These are phyloP conservation scores for Alternaria sp. DNA, from an alignment of 2,329 filamentous ascomycete genomes.

Conservation along the genomic window DNA sequence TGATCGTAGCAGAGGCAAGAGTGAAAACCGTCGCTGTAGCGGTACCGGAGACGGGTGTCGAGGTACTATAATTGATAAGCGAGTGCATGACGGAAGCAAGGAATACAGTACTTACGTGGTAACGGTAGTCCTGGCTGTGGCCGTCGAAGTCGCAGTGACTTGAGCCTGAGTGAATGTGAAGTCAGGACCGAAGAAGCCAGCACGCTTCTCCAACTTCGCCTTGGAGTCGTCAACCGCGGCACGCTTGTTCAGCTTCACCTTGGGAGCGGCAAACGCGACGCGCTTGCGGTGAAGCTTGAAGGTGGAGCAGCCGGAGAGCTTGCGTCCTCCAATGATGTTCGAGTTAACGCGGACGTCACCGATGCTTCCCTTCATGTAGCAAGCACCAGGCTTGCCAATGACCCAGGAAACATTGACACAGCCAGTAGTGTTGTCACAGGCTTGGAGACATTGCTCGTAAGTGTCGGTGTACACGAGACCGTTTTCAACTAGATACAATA, in stretches of 20 bases:
- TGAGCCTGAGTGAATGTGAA: not conserved
- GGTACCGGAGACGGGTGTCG: not conserved
- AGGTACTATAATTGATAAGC: constrained; percentile 4
- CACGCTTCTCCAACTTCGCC: not conserved
- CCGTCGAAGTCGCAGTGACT: not conserved
- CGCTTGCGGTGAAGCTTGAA: constrained; percentile 22
- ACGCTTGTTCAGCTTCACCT: constrained; percentile 8
- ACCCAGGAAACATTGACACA: constrained; percentile 32
- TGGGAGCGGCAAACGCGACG: not conserved
- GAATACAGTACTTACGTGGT: not conserved
- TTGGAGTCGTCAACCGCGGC: not conserved
- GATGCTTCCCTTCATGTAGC: constrained; percentile 32
- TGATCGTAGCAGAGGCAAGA: not conserved
- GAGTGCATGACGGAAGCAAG: not conserved
- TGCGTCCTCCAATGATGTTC: constrained; percentile 29
- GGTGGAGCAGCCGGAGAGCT: constrained; percentile 12
- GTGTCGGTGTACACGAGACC: constrained; percentile 10
- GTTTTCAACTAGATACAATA: constrained; percentile 9
- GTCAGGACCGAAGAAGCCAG: constrained; percentile 2
- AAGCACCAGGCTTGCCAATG: constrained; percentile 21
- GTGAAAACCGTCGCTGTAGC: not conserved
- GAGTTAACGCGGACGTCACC: constrained; percentile 11
- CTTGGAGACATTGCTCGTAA: constrained; percentile 24
- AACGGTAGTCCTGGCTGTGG: not conserved
- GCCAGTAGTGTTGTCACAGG: constrained; percentile 24